Conservation (phyloP, 345 rosid species). For the Pistacia integerrima region DNA sequence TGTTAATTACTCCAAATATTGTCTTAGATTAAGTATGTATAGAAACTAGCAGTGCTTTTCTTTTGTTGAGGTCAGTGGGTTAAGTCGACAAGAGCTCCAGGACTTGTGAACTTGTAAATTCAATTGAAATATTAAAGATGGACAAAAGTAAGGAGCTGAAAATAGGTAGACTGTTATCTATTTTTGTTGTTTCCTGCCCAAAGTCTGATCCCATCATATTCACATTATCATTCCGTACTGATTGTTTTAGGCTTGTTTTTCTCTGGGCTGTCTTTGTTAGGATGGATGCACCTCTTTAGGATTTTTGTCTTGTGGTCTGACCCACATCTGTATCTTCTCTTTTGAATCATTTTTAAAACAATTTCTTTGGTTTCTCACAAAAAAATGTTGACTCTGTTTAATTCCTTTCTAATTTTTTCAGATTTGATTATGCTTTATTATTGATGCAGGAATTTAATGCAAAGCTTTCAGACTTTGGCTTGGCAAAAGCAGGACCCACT, state of each 20-base stretch:
- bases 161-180: not conserved
- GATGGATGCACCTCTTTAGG: too few relatives aligned
- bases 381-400: not conserved
- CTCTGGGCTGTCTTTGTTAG: too few relatives aligned
- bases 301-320: too few relatives aligned
- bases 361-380: too few relatives aligned
- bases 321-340: too few relatives aligned
- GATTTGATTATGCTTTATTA: not conserved
- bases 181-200: not conserved
- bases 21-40: conserved; percentile 58
- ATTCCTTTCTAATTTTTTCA: conserved; percentile 7
- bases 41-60: not conserved
- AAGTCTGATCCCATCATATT: not conserved
- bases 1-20: conserved; percentile 41
- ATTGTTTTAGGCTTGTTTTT: not conserved
- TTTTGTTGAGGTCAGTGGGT: not conserved
- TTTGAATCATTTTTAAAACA: too few relatives aligned
- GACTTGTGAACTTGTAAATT: not conserved
- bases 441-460: conserved; percentile 54
- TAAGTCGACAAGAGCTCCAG: not conserved
- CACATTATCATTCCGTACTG: not conserved
- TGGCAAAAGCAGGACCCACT: conserved; percentile 65
- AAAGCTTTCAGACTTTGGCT: conserved; percentile 69
- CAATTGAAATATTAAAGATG: not conserved
- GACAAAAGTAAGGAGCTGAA: not conserved